These are phyloP conservation scores for Casuarina equisetifolia DNA, from an alignment of 306 rosid genomes.

Conservation along the genomic window DNA sequence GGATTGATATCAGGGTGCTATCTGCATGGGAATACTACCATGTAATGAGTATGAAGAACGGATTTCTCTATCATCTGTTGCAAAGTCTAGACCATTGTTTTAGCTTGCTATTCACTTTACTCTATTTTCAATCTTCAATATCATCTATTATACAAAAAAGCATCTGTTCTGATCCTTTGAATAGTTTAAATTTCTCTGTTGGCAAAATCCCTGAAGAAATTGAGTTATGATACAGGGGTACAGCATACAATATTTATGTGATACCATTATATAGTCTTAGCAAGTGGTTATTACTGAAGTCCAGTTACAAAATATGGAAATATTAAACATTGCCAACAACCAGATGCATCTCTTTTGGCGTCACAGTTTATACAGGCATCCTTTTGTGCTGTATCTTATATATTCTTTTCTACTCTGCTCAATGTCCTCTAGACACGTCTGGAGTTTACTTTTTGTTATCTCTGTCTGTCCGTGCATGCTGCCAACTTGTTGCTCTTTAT, in stretches of 20 bases:
- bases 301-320: not conserved
- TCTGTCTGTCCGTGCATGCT: not conserved
- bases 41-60: not conserved
- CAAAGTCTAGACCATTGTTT: conserved; percentile 10
- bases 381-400: not conserved
- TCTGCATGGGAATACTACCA: not conserved
- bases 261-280: not conserved
- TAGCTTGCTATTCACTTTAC: conserved; percentile 1
- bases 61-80: conserved; percentile 9
- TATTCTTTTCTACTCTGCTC: conserved; percentile 1
- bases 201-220: not conserved
- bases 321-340: not conserved
- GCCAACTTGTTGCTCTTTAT: not conserved
- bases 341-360: not conserved
- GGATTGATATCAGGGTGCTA: not conserved
- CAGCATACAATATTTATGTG: not conserved
- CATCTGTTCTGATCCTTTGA: not conserved
- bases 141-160: not conserved
- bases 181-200: not conserved
- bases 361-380: not conserved
- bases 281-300: not conserved
- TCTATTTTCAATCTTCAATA: conserved; percentile 15
- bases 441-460: not conserved
- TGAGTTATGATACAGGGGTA: not conserved
- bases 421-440: not conserved